A percentile compares a stretch with the other conserved stretches of the same genome.
These are phyloP conservation scores for Candida taoyuanica DNA, from an alignment of 805 yeast species.

Conservation along the genomic window DNA sequence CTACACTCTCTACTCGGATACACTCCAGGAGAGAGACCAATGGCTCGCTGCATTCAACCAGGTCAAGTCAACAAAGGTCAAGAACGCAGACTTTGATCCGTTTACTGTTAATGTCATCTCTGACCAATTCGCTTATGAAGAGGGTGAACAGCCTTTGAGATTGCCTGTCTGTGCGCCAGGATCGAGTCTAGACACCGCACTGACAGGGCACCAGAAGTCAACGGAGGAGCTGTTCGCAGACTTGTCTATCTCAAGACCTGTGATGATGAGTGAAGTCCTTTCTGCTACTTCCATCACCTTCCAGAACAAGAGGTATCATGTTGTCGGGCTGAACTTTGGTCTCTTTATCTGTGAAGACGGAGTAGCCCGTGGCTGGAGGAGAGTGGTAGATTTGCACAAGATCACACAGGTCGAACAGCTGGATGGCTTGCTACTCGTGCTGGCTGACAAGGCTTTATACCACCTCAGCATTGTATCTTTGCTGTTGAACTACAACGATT, in stretches of 20 bases:
- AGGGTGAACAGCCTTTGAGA: constrained; percentile 42
- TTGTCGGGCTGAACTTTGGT: constrained; percentile 64
- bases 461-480: constrained; percentile 62
- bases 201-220: constrained; percentile 31
- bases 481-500: constrained; percentile 50
- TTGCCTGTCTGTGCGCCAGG: constrained; percentile 48
- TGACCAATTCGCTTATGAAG: constrained; percentile 65
- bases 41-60: constrained; percentile 54
- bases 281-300: constrained; percentile 44
- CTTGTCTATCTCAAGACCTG: constrained; percentile 28
- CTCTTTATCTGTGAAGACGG: constrained; percentile 42
- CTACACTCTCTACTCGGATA: constrained; percentile 45
- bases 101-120: constrained; percentile 49
- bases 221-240: constrained; percentile 23
- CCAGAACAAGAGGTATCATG: constrained; percentile 40
- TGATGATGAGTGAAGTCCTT: constrained; percentile 34
- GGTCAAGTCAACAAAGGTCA: constrained; percentile 40
- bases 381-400: constrained; percentile 46
- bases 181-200: constrained; percentile 46
- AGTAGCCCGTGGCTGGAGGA: constrained; percentile 46
- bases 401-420: constrained; percentile 61
- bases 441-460: constrained; percentile 54
- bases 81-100: constrained; percentile 43
- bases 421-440: constrained; percentile 49
- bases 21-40: constrained; percentile 44